Conservation (phyloP, 257 asterid genomes). For the Vinca minor region DNA sequence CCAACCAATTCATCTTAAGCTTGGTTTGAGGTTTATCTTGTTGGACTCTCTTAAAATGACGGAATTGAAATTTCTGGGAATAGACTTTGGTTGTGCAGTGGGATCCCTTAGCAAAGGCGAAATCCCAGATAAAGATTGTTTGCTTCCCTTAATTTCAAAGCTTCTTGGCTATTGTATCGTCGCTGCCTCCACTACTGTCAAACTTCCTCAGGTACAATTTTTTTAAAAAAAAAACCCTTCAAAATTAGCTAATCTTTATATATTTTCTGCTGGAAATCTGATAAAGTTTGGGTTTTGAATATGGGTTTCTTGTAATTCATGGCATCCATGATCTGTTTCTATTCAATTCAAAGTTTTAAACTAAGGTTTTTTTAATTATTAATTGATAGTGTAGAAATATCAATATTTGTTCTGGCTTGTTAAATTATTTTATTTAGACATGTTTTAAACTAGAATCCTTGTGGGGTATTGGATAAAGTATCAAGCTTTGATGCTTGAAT, state of each 20-base stretch:
- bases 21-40: too few relatives aligned
- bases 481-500: neutral
- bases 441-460: neutral
- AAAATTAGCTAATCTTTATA: slow-evolving; percentile 1
- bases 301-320: neutral
- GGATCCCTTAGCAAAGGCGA: slow-evolving; percentile 64
- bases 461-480: neutral
- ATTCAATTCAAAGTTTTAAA: neutral
- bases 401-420: neutral
- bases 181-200: slow-evolving; percentile 94
- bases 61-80: slow-evolving; percentile 67
- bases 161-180: slow-evolving; percentile 86
- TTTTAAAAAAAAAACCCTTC: slow-evolving; percentile 3
- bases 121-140: slow-evolving; percentile 83
- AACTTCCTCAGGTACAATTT: slow-evolving; percentile 73
- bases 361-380: too few relatives aligned
- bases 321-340: neutral
- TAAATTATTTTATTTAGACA: slow-evolving; percentile 7
- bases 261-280: neutral
- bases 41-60: slow-evolving; percentile 28
- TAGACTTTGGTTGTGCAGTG: slow-evolving; percentile 85
- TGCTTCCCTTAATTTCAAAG: slow-evolving; percentile 86
- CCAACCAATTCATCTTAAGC: too few relatives aligned
- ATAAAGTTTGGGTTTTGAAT: slow-evolving; percentile 16
- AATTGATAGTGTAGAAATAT: neutral